Conservation (phyloP, 208 protist genomes). For the Trypanosomatidae sp. region DNA sequence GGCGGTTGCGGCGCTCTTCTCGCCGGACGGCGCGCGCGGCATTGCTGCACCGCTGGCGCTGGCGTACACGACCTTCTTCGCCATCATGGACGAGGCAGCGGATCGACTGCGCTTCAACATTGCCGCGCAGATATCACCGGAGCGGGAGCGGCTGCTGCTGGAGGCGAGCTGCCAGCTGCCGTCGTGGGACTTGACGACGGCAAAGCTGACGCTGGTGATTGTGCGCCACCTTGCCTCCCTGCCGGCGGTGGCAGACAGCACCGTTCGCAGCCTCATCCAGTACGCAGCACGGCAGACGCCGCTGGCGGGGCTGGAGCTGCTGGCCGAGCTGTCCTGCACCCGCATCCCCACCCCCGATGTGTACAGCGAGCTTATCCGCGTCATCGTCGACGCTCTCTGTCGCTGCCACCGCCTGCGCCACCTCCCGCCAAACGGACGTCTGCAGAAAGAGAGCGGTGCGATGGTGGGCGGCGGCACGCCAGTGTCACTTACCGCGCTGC, state of each 20-base stretch:
- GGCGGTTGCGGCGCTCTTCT: no score
- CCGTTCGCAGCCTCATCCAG: constrained; percentile 57
- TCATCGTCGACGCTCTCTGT: constrained; percentile 52
- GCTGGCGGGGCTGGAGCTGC: constrained; percentile 71
- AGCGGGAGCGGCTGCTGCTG: constrained; percentile 39
- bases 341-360: constrained; percentile 60
- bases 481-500: no score
- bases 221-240: constrained; percentile 69
- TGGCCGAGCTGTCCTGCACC: constrained; percentile 73
- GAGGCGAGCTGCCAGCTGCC: constrained; percentile 73
- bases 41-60: constrained; percentile 31
- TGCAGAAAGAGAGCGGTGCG: constrained; percentile 39
- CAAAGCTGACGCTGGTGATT: constrained; percentile 67
- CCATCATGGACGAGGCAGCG: no score
- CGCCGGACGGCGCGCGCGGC: no score
- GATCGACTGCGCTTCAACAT: constrained; percentile 70
- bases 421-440: constrained; percentile 79
- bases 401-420: constrained; percentile 76
- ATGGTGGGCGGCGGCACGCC: no score
- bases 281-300: no score
- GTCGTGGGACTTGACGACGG: constrained; percentile 43
- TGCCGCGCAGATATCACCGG: constrained; percentile 38
- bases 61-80: no score
- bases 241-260: constrained; percentile 58
- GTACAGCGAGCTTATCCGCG: constrained; percentile 73